phyloP scores from a whole-genome alignment of 2,329 filamentous ascomycete genomes.

The Xylaria polymorpha region DNA sequence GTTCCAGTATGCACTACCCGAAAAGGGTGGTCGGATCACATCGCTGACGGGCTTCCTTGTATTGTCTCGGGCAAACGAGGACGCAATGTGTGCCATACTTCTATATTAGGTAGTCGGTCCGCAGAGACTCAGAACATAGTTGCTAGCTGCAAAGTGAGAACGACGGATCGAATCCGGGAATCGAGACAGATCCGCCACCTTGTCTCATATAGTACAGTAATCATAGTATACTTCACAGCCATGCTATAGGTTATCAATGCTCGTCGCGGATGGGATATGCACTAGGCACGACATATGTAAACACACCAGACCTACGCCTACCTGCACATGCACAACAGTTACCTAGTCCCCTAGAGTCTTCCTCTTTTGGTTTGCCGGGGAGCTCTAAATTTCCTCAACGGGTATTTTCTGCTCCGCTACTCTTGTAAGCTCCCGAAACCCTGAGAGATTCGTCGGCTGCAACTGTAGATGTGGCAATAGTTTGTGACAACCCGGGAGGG shows the following conservation, averaged over 20 bases:
- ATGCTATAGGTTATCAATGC: neutral
- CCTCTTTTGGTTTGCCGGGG: too few species aligned
- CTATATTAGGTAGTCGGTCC: neutral
- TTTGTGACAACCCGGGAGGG: constrained; percentile 11
- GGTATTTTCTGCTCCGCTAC: too few species aligned
- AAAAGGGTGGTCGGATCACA: constrained; percentile 3
- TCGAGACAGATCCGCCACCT: neutral
- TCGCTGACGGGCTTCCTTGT: neutral
- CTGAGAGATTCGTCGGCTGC: constrained; percentile 11
- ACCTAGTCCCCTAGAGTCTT: too few species aligned
- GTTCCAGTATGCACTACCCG: neutral
- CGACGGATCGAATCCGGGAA: neutral
- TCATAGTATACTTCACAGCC: neutral
- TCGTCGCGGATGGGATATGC: neutral
- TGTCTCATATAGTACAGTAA: too few species aligned
- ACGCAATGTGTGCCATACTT: neutral
- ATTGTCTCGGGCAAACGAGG: neutral
- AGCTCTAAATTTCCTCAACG: too few species aligned
- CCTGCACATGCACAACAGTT: neutral
- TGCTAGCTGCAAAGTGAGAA: neutral
- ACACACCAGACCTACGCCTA: neutral
- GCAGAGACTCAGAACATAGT: neutral
- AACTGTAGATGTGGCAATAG: constrained; percentile 33
- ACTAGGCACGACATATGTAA: neutral
- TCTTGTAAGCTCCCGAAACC: too few species aligned